These are phyloP conservation scores for Cystobasidium tubakii DNA, from an alignment of 768 basidiomycete species.

Conservation along the genomic window DNA sequence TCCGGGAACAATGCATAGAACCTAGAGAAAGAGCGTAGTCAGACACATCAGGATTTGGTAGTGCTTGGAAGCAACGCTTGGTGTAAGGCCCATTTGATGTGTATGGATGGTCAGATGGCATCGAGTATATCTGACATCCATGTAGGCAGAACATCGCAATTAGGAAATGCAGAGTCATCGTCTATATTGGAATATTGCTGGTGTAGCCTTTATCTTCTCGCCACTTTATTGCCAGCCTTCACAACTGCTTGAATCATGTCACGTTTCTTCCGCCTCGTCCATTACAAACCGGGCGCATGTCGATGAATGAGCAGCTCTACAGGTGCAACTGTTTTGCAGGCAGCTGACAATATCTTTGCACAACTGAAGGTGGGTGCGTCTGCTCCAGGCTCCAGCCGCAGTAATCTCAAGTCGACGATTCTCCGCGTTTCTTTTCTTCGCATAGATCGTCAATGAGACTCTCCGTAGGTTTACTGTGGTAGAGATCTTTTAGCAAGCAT, in stretches of 20 bases:
- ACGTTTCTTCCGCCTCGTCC: background rate
- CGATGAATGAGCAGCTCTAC: conserved; percentile 25
- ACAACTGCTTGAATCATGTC: background rate
- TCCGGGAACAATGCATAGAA: too few species aligned
- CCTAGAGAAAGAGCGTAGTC: too few species aligned
- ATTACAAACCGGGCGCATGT: background rate
- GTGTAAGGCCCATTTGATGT: too few species aligned
- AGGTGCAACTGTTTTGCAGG: conserved; percentile 25
- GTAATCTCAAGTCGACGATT: background rate
- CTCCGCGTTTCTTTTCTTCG: background rate
- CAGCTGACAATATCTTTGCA: conserved; percentile 27
- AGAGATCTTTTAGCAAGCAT: background rate
- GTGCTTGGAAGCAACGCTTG: too few species aligned
- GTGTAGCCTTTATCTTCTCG: too few species aligned
- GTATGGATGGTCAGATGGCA: too few species aligned
- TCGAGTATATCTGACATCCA: too few species aligned
- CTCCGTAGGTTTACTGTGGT: background rate
- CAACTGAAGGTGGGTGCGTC: conserved; percentile 18
- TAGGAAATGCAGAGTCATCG: too few species aligned
- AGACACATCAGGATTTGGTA: too few species aligned
- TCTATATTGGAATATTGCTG: too few species aligned
- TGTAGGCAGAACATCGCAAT: too few species aligned
- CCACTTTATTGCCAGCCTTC: background rate
- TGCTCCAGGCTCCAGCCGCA: background rate
- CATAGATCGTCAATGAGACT: conserved; percentile 16